Conservation (phyloP, 78 protist species). For the Dictyostelium capitatum region DNA sequence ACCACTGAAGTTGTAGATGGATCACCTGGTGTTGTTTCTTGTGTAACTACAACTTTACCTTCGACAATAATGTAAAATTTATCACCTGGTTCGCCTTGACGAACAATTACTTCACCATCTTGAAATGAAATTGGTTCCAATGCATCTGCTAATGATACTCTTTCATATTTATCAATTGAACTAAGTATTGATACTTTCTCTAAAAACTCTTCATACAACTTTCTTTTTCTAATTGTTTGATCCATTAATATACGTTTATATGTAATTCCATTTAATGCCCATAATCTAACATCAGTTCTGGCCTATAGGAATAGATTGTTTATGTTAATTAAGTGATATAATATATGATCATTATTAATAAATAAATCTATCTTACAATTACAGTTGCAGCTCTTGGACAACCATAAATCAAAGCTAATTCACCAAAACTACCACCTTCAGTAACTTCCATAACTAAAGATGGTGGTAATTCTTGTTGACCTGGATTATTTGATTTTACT, state of each 20-base stretch:
- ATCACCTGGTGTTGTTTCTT: neutral
- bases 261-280: constrained; percentile 91
- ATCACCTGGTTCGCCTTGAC: constrained; percentile 90
- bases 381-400: constrained; percentile 96
- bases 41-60: constrained; percentile 73
- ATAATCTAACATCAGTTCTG: constrained; percentile 62
- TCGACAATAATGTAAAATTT: constrained; percentile 88
- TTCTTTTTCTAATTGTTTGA: constrained; percentile 88
- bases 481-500: no score
- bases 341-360: neutral
- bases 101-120: constrained; percentile 80
- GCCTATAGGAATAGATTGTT: constrained; percentile 54
- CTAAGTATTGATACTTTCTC: constrained; percentile 83
- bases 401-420: constrained; percentile 92
- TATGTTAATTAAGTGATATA: neutral
- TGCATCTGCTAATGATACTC: constrained; percentile 88
- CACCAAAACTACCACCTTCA: constrained; percentile 91
- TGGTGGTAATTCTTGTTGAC: constrained; percentile 4
- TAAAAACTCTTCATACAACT: constrained; percentile 91
- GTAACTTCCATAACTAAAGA: constrained; percentile 46
- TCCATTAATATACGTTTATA: constrained; percentile 91
- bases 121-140: constrained; percentile 79
- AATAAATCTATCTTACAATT: constrained; percentile 38
- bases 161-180: constrained; percentile 84
- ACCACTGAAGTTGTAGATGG: constrained; percentile 47